A percentile compares a stretch with the other conserved stretches of the same genome.
phyloP scores from a whole-genome alignment of 176 grass and related monocot genomes.

The Oryza rufipogon region DNA sequence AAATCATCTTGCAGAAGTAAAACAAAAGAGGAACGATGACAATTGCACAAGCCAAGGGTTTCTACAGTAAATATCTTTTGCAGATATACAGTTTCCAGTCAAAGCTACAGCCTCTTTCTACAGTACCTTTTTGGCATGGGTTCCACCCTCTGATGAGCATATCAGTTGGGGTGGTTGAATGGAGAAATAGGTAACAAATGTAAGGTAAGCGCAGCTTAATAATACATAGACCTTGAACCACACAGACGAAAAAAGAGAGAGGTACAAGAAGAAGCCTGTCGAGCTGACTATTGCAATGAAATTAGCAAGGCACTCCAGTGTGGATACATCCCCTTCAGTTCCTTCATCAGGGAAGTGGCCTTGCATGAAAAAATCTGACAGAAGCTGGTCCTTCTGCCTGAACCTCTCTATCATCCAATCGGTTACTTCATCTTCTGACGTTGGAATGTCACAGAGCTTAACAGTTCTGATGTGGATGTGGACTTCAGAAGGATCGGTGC shows the following conservation, averaged over 20 bases:
- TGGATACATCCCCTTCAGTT: slow-evolving; percentile 78
- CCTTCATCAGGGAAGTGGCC: slow-evolving; percentile 77
- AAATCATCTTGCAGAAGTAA: neutral
- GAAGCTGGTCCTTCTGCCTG: slow-evolving; percentile 77
- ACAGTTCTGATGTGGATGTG: slow-evolving; percentile 76
- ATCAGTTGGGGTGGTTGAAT: slow-evolving; percentile 62
- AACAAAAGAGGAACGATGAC: neutral
- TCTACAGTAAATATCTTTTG: slow-evolving; percentile 28
- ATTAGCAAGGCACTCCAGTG: slow-evolving; percentile 57
- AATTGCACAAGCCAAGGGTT: neutral
- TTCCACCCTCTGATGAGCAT: slow-evolving; percentile 19
- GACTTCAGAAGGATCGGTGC: slow-evolving; percentile 89
- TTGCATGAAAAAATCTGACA: slow-evolving; percentile 57
- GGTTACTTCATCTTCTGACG: slow-evolving; percentile 59
- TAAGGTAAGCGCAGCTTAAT: slow-evolving; percentile 70
- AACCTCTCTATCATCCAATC: slow-evolving; percentile 86
- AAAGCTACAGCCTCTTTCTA: slow-evolving; percentile 29
- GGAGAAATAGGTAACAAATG: slow-evolving; percentile 66
- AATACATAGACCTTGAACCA: slow-evolving; percentile 83
- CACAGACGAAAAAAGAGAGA: slow-evolving; percentile 62
- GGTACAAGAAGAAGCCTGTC: slow-evolving; percentile 59
- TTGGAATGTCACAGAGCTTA: slow-evolving; percentile 55
- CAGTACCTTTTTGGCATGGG: slow-evolving; percentile 49
- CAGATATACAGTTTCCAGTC: slow-evolving; percentile 26
- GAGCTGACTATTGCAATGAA: slow-evolving; percentile 47